Base-by-base conservation (phyloP, 2,329 filamentous ascomycete species). In the Sclerotinia subarctica region DNA sequence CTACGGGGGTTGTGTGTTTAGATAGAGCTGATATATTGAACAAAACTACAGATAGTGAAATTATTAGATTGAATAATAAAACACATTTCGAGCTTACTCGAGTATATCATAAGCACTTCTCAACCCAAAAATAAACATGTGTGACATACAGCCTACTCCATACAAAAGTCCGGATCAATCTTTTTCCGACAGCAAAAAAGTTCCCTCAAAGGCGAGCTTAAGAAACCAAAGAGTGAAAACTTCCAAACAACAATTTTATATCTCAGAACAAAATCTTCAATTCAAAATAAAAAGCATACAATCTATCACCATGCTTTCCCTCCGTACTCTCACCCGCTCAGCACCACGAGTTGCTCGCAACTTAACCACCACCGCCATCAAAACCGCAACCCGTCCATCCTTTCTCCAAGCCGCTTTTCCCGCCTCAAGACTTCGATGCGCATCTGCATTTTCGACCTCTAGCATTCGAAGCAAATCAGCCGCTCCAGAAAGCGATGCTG, bases 311-410 rank as follows among this genome's bases (percentile, higher is more conserved):
- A 93, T 93, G 91, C 82, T 93, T 77, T 89, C 90, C 73, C 81
- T 92, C 73, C 85, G 90, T 78, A 81, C 84, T 70, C 78, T 90
- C 72, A 83, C 86, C 77, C 89, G 90, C 78, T 85, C 88, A 62
- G 86, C 88, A 77, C 89, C 90, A 74, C 87, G 89, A 77, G 82
- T 84, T 68, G 74, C 90, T 66, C 81, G 85, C 73, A 86, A 89
- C 74, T 76, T 90, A 71, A 81, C 85, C 71, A 79, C 81, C 68
- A 79, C 83, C 65, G 79, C 85, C 60, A 74, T 84, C 74, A 83
- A 83, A 77, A 80, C 82, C 69, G 79, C 58, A 57, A 63, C 54
- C 38, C 68, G 70, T 32, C 44, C 69, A 67, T 71, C 74, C 65
- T 66, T 75, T 63, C 69, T 76, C 68, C 73, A 76, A 70, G 71